A percentile compares a stretch with the other conserved stretches of the same genome.
Conservation (phyloP, 2,329 filamentous ascomycete species). For the Hypoxylon sp. region DNA sequence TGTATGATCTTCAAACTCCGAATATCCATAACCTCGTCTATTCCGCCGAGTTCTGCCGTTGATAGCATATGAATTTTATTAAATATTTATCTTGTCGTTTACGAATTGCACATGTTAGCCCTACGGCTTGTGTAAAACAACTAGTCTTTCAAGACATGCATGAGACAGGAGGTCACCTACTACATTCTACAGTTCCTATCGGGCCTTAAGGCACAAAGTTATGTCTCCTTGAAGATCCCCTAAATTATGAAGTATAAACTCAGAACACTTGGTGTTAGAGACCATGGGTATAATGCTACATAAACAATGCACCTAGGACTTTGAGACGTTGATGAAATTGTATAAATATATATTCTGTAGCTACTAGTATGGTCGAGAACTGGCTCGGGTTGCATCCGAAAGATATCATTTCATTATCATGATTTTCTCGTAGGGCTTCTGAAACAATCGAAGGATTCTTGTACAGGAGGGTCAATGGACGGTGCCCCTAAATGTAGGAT, state of each 20-base stretch:
- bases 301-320: conserved; percentile 4
- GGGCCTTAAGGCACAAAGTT: not conserved
- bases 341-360: conserved; percentile 5
- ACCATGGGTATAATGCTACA: conserved; percentile 9
- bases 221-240: not conserved
- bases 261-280: conserved; percentile 14
- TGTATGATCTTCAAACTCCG: conserved; percentile 2
- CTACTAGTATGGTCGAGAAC: not conserved
- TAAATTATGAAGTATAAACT: not conserved
- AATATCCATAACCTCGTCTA: conserved; percentile 2
- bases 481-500: conserved; percentile 2
- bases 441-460: conserved; percentile 36
- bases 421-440: conserved; percentile 15
- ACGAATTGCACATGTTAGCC: conserved; percentile 11
- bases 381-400: conserved; percentile 15
- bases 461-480: conserved; percentile 14
- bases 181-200: not conserved
- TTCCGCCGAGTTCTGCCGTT: not conserved
- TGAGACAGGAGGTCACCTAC: conserved; percentile 13
- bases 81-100: not conserved
- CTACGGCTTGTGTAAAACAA: conserved; percentile 11
- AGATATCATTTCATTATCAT: conserved; percentile 11
- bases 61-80: not conserved
- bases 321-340: conserved; percentile 14
- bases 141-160: conserved; percentile 13